Evolutionary conservation across 23 red algal species (phyloP).

Genomic region (Gracilariopsis chorda): DNA sequence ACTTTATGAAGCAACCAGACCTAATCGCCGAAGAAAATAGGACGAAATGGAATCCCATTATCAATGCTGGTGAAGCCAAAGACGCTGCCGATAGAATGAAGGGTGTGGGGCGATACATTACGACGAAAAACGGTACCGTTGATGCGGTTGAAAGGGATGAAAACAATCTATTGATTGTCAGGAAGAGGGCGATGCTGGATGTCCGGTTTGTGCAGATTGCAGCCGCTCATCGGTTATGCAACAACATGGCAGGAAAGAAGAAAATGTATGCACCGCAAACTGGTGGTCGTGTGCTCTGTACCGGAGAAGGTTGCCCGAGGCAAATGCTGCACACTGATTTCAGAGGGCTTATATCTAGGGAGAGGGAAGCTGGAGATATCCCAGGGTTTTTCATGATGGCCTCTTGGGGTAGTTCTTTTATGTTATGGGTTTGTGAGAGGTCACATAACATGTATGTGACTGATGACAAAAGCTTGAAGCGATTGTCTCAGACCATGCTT

Average conservation of each 20-base stretch:
- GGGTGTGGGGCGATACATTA: neutral
- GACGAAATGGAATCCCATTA: neutral
- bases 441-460: slow-evolving; percentile 10
- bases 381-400: neutral
- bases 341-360: neutral
- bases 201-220: neutral
- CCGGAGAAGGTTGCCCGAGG: neutral
- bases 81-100: slow-evolving; percentile 1
- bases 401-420: neutral
- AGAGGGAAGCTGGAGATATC: neutral
- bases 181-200: slow-evolving; percentile 20
- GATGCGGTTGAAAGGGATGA: neutral
- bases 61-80: neutral
- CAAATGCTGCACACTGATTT: neutral
- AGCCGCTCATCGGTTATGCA: neutral
- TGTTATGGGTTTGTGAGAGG: neutral
- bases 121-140: neutral
- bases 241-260: neutral
- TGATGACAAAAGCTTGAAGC: neutral
- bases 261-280: neutral
- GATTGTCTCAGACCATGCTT: neutral
- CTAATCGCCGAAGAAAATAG: neutral
- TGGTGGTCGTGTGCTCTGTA: neutral
- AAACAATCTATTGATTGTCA: neutral
- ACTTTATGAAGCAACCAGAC: neutral